Evolutionary conservation across 192 early-diverging fungal species (phyloP), one percentile per base, ranked within the genome.

Genomic region (Geranomyces michiganensis): DNA sequence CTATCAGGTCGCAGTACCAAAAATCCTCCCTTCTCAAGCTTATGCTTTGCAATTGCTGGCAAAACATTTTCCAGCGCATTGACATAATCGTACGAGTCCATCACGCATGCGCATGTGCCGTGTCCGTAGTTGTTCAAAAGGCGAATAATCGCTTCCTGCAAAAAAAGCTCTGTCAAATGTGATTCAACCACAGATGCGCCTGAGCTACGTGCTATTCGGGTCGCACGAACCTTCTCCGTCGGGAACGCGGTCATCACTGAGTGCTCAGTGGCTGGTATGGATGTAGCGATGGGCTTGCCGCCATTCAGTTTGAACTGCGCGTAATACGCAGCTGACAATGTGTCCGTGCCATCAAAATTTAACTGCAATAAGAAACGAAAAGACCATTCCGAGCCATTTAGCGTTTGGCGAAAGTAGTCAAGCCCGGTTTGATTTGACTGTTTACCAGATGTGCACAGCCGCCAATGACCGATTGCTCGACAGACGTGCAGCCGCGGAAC

Each of bases 1-100:
- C 88, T 90, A 66, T 96, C 94, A 0, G 94, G 94, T 30, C 94
- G 85, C 17, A 96, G 80, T 0, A 96, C 87, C 66, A 96, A 70
- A 56, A 90, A 85, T 2, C 94, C 94, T 31, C 94, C 92, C 59
- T 87, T 88, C 36, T 83, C 86, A 26, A 90, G 49, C 76, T 96
- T 94, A 53, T 79, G 74, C 29, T 77, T 74, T 1, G 82, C 86
- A 6, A 96, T 84, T 2, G 75, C 72, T 5, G 94, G 94, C 60
- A 96, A 73, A 0, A 96, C 83, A 3, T 85, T 83, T 22, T 89
- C 82, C 24, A 96, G 78, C 7, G 92, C 94, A 33, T 83, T 70
- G 15, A 77, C 79, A 60, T 96, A 96, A 71, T 96, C 92, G 74
- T 92, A 96, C 24, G 92, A 91, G 53, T 96, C 94, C 94, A 96